Base-by-base conservation (phyloP, 2,329 filamentous ascomycete species). In the Verticillium nonalfalfae region DNA sequence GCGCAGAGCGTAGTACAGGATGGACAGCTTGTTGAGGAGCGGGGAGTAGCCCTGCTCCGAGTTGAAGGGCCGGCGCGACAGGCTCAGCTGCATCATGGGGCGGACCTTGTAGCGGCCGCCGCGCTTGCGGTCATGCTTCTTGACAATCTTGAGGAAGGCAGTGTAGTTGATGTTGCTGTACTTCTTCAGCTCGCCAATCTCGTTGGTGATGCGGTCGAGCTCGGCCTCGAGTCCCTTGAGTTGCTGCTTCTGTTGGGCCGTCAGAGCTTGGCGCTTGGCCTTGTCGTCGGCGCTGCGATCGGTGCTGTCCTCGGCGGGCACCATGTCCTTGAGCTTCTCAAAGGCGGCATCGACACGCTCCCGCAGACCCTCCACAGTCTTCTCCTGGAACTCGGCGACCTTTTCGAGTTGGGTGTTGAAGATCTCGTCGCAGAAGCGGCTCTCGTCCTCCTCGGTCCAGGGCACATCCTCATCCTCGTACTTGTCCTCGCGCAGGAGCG, bases 81-180 rank as follows among this genome's bases (percentile, higher is more conserved):
- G 78, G 69, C 91, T 90, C 69, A 97, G 89, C 77, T 97, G 91
- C 76, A 98, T 88, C 79, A 98, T 88, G 34, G 95, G 93, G 31
- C 92, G 87, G 67, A 98, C 90, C 73, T 89, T 91, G 80, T 98
- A 98, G 59, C 87, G 84, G 66, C 87, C 84, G 61, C 93, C 93
- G 67, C 94, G 85, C 78, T 94, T 96, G 67, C 95, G 90, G 76
- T 99, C 95, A 77, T 99, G 95, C 79, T 99, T 99, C 86, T 99
- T 99, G 61, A 93, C 93, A 57, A 96, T 96, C 82, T 99, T 99
- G 72, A 97, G 84, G 76, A 98, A 97, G 57, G 93, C 95, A 6
- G 95, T 97, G 76, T 97, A 99, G 79, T 99, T 99, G 79, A 97
- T 89, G 66, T 89, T 90, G 75, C 92, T 95, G 78, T 95, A 99